These are phyloP conservation scores for Lachnellula subtilissima DNA, from an alignment of 2,329 filamentous ascomycete species.

Conservation along the genomic window DNA sequence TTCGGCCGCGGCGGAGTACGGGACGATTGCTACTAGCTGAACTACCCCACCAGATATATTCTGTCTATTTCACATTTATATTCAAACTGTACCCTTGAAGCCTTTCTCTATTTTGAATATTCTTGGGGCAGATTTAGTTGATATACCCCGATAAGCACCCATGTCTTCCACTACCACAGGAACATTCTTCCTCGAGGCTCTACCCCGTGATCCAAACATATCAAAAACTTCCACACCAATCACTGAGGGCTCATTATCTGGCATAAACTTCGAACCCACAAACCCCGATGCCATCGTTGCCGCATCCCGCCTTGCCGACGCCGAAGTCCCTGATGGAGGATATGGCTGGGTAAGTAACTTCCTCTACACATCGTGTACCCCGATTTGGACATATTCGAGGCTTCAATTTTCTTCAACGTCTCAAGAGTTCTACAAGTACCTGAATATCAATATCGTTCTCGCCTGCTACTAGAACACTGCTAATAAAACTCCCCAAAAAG, in stretches of 20 bases:
- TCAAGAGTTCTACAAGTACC: background rate
- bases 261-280: conserved; percentile 20
- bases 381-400: background rate
- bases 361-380: background rate
- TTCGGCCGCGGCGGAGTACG: no score
- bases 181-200: conserved; percentile 10
- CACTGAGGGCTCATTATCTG: background rate
- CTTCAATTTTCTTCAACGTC: background rate
- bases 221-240: background rate
- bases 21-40: no score
- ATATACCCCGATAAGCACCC: background rate
- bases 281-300: conserved; percentile 35
- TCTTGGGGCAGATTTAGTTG: background rate
- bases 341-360: conserved; percentile 43
- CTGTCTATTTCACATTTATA: no score
- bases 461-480: no score
- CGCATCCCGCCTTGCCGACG: conserved; percentile 42
- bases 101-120: background rate
- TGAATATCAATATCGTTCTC: no score
- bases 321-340: conserved; percentile 47
- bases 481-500: background rate
- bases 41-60: no score
- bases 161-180: conserved; percentile 11
- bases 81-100: no score
- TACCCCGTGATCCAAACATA: background rate